phyloP scores from a whole-genome alignment of 164 flowering plant species.

The Vitis labrusca region DNA sequence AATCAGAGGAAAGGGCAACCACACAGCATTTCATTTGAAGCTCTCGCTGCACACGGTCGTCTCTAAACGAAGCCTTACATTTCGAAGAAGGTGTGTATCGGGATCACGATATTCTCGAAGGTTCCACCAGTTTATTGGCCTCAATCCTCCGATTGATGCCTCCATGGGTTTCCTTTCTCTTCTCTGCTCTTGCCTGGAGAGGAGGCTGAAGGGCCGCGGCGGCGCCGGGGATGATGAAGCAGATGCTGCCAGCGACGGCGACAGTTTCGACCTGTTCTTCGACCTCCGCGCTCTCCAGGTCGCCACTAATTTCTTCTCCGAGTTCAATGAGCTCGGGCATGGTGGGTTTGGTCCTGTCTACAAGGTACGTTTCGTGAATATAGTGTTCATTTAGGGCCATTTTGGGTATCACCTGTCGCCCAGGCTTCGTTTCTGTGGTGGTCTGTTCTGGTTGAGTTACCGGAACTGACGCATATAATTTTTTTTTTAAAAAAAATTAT shows the following conservation, averaged over 20 bases:
- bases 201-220: slow-evolving; percentile 3
- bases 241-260: slow-evolving; percentile 25
- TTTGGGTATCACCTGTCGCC: neutral
- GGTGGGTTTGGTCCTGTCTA: slow-evolving; percentile 92
- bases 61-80: no score
- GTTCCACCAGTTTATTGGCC: neutral
- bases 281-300: slow-evolving; percentile 48
- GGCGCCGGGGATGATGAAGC: slow-evolving; percentile 6
- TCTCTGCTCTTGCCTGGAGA: slow-evolving; percentile 27
- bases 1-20: no score
- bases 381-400: neutral
- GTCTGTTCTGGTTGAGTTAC: no score
- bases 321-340: slow-evolving; percentile 65
- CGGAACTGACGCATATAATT: no score
- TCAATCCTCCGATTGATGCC: neutral
- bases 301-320: slow-evolving; percentile 81
- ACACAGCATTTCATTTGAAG: no score
- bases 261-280: slow-evolving; percentile 44
- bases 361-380: slow-evolving; percentile 42
- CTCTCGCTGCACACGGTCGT: no score
- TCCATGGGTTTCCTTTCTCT: slow-evolving; percentile 24
- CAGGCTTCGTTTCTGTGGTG: no score
- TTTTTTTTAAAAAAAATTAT: no score
- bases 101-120: neutral
- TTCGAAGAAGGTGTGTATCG: no score